These are phyloP conservation scores for Tetracentron sinense DNA, from an alignment of 164 flowering plant genomes.

Conservation along the genomic window DNA sequence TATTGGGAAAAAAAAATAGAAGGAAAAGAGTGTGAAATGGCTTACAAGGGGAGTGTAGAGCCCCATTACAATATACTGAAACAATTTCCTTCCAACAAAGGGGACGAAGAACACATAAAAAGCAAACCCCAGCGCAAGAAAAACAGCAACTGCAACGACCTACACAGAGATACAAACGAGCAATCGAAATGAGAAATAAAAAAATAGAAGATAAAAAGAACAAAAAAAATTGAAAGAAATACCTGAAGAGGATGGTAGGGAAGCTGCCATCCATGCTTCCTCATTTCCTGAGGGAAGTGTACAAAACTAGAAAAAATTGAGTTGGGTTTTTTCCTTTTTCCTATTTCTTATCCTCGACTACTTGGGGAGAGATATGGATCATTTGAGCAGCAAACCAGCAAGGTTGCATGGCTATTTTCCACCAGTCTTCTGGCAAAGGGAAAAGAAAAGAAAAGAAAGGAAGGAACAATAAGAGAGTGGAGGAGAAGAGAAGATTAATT, in stretches of 20 bases:
- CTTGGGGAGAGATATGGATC: slow-evolving; percentile 3
- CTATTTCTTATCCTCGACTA: slow-evolving; percentile 1
- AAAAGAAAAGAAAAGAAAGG: background rate
- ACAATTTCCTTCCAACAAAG: slow-evolving; percentile 81
- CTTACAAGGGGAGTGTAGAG: slow-evolving; percentile 96
- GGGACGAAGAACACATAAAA: slow-evolving; percentile 98
- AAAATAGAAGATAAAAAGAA: background rate
- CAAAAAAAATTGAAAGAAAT: background rate
- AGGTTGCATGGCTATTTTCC: slow-evolving; percentile 10
- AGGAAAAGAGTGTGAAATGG: slow-evolving; percentile 8
- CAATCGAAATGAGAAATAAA: background rate
- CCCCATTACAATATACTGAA: slow-evolving; percentile 79
- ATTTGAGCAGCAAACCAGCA: background rate
- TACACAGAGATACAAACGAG: slow-evolving; percentile 26
- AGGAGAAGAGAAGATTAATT: background rate
- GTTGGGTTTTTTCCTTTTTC: background rate
- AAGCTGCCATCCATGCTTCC: slow-evolving; percentile 99
- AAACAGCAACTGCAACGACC: slow-evolving; percentile 98
- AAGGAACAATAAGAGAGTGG: background rate
- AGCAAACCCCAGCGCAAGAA: slow-evolving; percentile 94
- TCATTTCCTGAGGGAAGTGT: slow-evolving; percentile 43
- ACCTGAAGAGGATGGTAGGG: slow-evolving; percentile 99
- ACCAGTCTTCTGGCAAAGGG: background rate
- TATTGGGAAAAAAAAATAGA: background rate
- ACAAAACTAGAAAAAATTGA: background rate